These are phyloP conservation scores for Kodamaea nitidulidarum DNA, from an alignment of 805 yeast genomes.

Conservation along the genomic window DNA sequence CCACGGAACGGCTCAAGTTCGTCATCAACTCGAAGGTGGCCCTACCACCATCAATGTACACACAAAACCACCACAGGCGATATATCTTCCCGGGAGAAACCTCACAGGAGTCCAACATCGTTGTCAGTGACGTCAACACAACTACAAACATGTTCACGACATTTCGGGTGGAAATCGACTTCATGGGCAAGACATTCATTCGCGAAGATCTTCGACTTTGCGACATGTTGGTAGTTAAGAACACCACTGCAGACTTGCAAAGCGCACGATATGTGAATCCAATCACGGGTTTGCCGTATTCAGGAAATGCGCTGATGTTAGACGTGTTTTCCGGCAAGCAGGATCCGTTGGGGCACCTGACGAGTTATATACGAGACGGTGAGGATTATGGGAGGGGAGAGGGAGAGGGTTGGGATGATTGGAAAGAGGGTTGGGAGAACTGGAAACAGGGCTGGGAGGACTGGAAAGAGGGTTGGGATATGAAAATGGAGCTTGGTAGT, in stretches of 20 bases:
- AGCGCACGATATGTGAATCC: conserved; percentile 24
- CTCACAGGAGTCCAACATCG: conserved; percentile 6
- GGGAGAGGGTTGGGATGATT: too few relatives aligned
- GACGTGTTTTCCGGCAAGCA: too few relatives aligned
- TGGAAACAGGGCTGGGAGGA: too few relatives aligned
- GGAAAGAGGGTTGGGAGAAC: too few relatives aligned
- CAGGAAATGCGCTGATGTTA: too few relatives aligned
- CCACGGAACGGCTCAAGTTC: conserved; percentile 27
- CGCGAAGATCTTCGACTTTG: conserved; percentile 44
- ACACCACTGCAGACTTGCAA: conserved; percentile 22
- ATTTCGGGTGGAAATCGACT: conserved; percentile 41
- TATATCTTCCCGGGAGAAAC: neutral
- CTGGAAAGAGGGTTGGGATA: too few relatives aligned
- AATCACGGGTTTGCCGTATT: conserved; percentile 5
- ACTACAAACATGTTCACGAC: conserved; percentile 48
- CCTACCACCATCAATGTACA: neutral
- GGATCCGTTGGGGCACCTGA: too few relatives aligned
- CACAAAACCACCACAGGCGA: conserved; percentile 2
- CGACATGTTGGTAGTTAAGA: conserved; percentile 35
- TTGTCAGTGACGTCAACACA: conserved; percentile 41
- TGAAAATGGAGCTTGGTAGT: too few relatives aligned
- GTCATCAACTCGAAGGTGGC: conserved; percentile 31
- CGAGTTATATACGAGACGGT: too few relatives aligned
- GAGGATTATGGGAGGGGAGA: too few relatives aligned
- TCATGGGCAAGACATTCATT: conserved; percentile 39